A percentile compares a stretch with the other conserved stretches of the same genome.
Conservation (phyloP, 352 stramenopile genomes). For the Phytopythium kandeliae region DNA sequence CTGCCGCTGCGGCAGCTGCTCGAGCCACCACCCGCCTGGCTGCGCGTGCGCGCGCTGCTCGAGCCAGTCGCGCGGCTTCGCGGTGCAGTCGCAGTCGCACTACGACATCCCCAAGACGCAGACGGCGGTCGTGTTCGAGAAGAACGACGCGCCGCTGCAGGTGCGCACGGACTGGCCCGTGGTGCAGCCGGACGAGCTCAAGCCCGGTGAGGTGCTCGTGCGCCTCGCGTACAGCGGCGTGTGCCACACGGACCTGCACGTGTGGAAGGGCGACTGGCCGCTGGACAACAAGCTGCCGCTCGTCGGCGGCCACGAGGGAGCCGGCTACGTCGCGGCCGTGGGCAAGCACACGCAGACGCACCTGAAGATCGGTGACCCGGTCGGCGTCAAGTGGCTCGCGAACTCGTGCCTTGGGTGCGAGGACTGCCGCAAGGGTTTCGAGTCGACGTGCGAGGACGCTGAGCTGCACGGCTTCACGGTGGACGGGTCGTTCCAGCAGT, state of each 20-base stretch:
- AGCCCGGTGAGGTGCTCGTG: conserved; percentile 40
- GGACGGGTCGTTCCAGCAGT: conserved; percentile 47
- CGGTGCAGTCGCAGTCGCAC: conserved; percentile 26
- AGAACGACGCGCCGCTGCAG: conserved; percentile 35
- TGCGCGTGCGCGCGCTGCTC: conserved; percentile 8
- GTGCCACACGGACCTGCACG: conserved; percentile 42
- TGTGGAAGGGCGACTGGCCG: conserved; percentile 34
- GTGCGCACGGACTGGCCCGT: conserved; percentile 45
- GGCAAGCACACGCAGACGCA: conserved; percentile 34
- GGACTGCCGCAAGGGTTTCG: conserved; percentile 46
- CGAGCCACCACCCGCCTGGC: conserved; percentile 15
- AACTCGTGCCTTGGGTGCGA: conserved; percentile 45
- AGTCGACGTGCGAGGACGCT: conserved; percentile 27
- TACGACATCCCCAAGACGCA: conserved; percentile 51
- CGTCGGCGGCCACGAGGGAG: conserved; percentile 53
- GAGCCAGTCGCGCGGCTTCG: conserved; percentile 21
- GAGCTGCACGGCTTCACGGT: conserved; percentile 30
- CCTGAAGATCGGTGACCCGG: conserved; percentile 40
- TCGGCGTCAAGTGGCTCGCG: conserved; percentile 48
- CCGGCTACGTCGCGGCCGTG: conserved; percentile 44
- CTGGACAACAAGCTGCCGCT: conserved; percentile 31
- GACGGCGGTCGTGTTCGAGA: conserved; percentile 41
- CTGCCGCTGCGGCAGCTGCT: conserved; percentile 28
- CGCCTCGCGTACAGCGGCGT: conserved; percentile 45
- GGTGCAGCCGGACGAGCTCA: conserved; percentile 33